These are phyloP conservation scores for Sanghuangporus baumii DNA, from an alignment of 1,284 basidiomycete genomes.

Conservation along the genomic window DNA sequence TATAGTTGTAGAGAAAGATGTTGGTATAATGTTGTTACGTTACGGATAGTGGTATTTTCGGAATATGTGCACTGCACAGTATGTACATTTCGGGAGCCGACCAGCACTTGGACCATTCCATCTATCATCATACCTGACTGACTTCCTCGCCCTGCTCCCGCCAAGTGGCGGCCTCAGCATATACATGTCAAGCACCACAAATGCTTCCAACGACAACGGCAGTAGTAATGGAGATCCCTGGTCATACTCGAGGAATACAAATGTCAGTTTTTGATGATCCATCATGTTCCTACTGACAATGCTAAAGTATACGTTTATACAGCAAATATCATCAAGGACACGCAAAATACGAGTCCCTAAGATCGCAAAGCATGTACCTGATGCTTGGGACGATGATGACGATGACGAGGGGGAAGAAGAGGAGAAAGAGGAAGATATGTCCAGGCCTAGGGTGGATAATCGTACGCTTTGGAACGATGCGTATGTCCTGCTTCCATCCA, in stretches of 20 bases:
- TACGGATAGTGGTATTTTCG: neutral
- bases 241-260: neutral
- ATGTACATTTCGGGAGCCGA: neutral
- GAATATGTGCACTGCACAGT: neutral
- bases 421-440: conserved; percentile 8
- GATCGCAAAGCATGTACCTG: conserved; percentile 13
- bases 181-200: neutral
- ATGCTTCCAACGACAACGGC: neutral
- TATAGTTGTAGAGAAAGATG: neutral
- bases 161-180: neutral
- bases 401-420: conserved; percentile 16
- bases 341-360: neutral
- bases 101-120: neutral
- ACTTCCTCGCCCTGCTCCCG: neutral
- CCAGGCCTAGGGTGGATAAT: neutral
- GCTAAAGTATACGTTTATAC: neutral
- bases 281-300: neutral
- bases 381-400: conserved; percentile 22
- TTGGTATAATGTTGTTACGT: neutral
- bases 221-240: neutral
- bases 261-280: neutral
- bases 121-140: neutral
- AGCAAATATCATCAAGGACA: neutral
- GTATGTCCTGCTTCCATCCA: conserved; percentile 14
- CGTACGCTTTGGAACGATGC: conserved; percentile 21